A percentile compares a stretch with the other conserved stretches of the same genome.
Evolutionary conservation across 306 rosid genomes (phyloP).

Genomic region (Notholithocarpus densiflorus): DNA sequence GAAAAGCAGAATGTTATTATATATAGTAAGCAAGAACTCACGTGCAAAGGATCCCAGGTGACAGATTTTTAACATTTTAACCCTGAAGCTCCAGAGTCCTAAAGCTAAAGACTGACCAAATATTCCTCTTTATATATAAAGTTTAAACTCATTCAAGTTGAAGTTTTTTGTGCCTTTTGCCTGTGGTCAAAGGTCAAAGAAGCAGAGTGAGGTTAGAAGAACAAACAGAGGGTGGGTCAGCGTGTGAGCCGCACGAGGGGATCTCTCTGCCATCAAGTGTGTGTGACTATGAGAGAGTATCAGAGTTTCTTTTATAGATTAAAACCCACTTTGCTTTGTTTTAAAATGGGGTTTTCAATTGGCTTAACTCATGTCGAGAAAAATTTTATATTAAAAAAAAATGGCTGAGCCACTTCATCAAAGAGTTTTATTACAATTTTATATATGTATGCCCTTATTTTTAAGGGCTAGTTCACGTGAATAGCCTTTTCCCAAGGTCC

Average conservation of each 20-base stretch:
- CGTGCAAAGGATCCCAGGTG: slow-evolving; percentile 75
- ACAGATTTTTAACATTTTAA: slow-evolving; percentile 10
- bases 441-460: slow-evolving; percentile 20
- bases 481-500: slow-evolving; percentile 34
- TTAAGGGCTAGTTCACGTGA: slow-evolving; percentile 44
- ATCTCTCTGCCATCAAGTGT: slow-evolving; percentile 37
- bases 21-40: slow-evolving; percentile 45
- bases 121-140: slow-evolving; percentile 19
- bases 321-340: slow-evolving; percentile 36
- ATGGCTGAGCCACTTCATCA: slow-evolving; percentile 11
- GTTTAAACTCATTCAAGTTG: slow-evolving; percentile 9
- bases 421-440: slow-evolving; percentile 15
- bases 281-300: slow-evolving; percentile 18
- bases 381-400: not conserved
- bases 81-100: slow-evolving; percentile 3
- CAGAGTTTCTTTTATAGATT: not conserved
- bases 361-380: no score
- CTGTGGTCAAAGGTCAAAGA: slow-evolving; percentile 43
- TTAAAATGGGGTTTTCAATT: no score
- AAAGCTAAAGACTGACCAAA: slow-evolving; percentile 27
- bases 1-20: slow-evolving; percentile 58
- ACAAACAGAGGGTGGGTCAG: slow-evolving; percentile 56
- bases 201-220: slow-evolving; percentile 35
- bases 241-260: slow-evolving; percentile 88
- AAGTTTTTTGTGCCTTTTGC: slow-evolving; percentile 5